These are phyloP conservation scores for Fusarium drepaniforme DNA, from an alignment of 2,329 filamentous ascomycete species.

Conservation along the genomic window DNA sequence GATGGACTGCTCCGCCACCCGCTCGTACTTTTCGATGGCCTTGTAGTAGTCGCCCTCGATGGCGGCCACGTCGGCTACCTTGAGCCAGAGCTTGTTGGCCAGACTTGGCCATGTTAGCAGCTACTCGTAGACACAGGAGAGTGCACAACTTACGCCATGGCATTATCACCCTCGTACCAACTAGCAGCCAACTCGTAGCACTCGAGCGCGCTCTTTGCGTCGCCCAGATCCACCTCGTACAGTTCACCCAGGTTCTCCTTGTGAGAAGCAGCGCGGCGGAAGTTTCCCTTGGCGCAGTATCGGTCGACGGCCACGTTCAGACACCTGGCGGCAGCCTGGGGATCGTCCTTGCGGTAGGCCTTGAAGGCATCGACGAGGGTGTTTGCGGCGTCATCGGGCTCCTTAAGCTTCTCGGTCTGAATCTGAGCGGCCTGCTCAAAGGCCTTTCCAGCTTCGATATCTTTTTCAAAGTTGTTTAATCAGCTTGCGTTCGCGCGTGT, in stretches of 20 bases:
- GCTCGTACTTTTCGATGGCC: slow-evolving; percentile 85
- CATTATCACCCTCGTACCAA: slow-evolving; percentile 92
- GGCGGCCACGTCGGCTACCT: slow-evolving; percentile 89
- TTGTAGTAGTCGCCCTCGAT: slow-evolving; percentile 87
- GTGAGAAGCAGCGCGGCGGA: slow-evolving; percentile 89
- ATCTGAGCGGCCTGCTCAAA: slow-evolving; percentile 90
- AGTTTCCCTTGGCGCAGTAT: slow-evolving; percentile 91
- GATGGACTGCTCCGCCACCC: slow-evolving; percentile 81
- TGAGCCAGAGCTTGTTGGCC: slow-evolving; percentile 93
- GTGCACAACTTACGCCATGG: slow-evolving; percentile 73
- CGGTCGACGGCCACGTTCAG: slow-evolving; percentile 84
- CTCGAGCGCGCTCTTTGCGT: slow-evolving; percentile 82
- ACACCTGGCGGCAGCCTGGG: slow-evolving; percentile 84
- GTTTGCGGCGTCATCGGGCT: slow-evolving; percentile 93
- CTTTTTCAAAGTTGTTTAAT: slow-evolving; percentile 55
- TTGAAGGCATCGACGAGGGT: slow-evolving; percentile 93
- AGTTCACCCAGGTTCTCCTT: slow-evolving; percentile 91
- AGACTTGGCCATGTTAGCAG: slow-evolving; percentile 63
- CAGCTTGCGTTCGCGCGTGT: slow-evolving; percentile 13
- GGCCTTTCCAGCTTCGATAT: slow-evolving; percentile 85
- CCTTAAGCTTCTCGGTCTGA: slow-evolving; percentile 84
- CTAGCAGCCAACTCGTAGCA: slow-evolving; percentile 87
- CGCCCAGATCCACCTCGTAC: slow-evolving; percentile 84
- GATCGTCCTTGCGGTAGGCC: slow-evolving; percentile 88
- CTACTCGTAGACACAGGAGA: accelerated